A percentile compares a stretch with the other conserved stretches of the same genome.
These are phyloP conservation scores for Salix udensis DNA, from an alignment of 345 rosid species.

Conservation along the genomic window DNA sequence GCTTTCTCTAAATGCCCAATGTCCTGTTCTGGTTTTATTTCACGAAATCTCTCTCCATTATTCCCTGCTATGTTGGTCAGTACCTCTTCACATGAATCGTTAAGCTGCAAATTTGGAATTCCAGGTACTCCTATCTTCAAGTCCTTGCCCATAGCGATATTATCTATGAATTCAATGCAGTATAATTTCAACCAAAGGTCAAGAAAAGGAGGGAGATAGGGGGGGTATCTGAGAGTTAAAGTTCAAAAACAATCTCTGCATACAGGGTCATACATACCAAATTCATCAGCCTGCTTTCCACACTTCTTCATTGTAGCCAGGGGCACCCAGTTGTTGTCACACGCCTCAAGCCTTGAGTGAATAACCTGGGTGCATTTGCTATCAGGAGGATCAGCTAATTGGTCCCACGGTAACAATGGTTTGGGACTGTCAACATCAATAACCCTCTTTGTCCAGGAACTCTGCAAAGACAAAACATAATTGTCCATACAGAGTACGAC, in stretches of 20 bases:
- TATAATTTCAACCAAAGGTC: slow-evolving; percentile 1
- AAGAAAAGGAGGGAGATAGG: slow-evolving; percentile 1
- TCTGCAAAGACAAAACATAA: slow-evolving; percentile 28
- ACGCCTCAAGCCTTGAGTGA: slow-evolving; percentile 31
- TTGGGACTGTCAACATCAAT: slow-evolving; percentile 40
- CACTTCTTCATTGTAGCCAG: slow-evolving; percentile 18
- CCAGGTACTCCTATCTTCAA: slow-evolving; percentile 36
- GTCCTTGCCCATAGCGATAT: slow-evolving; percentile 31
- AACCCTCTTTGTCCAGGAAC: slow-evolving; percentile 43
- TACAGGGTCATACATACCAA: slow-evolving; percentile 23
- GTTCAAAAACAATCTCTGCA: not conserved
- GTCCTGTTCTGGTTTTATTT: slow-evolving; percentile 21
- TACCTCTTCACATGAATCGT: slow-evolving; percentile 19
- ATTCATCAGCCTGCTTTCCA: slow-evolving; percentile 25
- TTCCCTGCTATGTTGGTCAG: slow-evolving; percentile 9
- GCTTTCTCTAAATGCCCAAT: slow-evolving; percentile 21
- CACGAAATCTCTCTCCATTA: slow-evolving; percentile 22
- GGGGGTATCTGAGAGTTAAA: not conserved
- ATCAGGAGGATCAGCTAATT: slow-evolving; percentile 33
- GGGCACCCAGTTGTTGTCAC: slow-evolving; percentile 37
- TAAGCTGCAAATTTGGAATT: slow-evolving; percentile 22
- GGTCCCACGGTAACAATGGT: slow-evolving; percentile 24
- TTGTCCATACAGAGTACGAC: not conserved
- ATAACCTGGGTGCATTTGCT: slow-evolving; percentile 38
- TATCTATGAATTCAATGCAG: slow-evolving; percentile 23